phyloP scores from a whole-genome alignment of 805 yeast genomes.

The Nakazawaea siamensis region DNA sequence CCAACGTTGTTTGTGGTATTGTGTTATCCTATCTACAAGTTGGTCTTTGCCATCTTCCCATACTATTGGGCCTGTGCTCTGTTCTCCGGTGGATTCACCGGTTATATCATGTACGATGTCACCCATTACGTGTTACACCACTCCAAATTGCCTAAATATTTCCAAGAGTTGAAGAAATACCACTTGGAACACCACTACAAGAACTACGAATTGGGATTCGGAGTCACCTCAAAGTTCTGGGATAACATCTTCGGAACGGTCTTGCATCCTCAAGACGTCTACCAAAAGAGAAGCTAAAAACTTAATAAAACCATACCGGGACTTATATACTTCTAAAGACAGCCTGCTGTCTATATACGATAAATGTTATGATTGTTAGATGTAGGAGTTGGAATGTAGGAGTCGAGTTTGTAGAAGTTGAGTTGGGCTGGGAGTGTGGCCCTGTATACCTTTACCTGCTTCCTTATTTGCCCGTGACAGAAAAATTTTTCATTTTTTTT shows the following conservation, averaged over 20 bases:
- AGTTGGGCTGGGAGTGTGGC: too few species aligned
- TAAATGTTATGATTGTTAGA: too few species aligned
- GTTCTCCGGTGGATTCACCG: constrained; percentile 93
- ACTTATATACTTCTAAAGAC: too few species aligned
- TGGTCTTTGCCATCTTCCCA: constrained; percentile 74
- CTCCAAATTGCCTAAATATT: constrained; percentile 64
- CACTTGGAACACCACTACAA: constrained; percentile 98
- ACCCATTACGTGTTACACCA: constrained; percentile 96
- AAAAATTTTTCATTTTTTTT: too few species aligned
- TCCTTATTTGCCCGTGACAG: too few species aligned
- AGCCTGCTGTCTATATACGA: too few species aligned
- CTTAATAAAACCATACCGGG: too few species aligned
- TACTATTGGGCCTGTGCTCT: constrained; percentile 82
- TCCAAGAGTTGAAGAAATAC: constrained; percentile 76
- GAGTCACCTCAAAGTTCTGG: constrained; percentile 94
- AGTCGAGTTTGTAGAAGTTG: too few species aligned
- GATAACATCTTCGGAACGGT: constrained; percentile 85
- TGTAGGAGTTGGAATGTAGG: too few species aligned
- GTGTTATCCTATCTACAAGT: constrained; percentile 71
- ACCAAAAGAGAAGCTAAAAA: constrained; percentile 31
- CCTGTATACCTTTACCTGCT: too few species aligned
- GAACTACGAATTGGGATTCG: constrained; percentile 94
- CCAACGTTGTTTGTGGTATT: constrained; percentile 74
- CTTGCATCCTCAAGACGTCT: constrained; percentile 40
- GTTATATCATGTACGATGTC: constrained; percentile 85